Evolutionary conservation across 192 early-diverging fungal genomes (phyloP), one percentile per base, ranked within the genome.

Genomic region (Linnemannia exigua): DNA sequence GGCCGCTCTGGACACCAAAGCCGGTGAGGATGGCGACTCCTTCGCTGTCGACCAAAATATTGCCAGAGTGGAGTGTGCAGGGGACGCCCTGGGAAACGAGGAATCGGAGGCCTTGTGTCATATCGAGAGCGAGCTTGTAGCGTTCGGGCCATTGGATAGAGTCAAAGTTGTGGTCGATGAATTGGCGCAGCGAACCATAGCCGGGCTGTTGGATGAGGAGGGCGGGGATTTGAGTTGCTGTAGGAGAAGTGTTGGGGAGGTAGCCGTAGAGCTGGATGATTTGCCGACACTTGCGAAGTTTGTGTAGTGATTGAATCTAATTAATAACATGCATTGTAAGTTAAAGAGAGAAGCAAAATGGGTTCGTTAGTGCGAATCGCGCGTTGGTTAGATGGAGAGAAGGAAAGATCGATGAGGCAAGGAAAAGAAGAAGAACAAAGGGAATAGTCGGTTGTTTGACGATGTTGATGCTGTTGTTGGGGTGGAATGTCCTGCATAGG

Each of bases 221-320:
- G 9, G 84, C 84, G 33, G 84, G 84, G n/a, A 79, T 67, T 16
- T 86, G 84, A 33, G 22, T 61, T 52, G 74, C 28, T 9, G 74
- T 76, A 0, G 68, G 68, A 48, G 72, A 73, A n/a, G 70, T 51
- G 48, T 68, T 86, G 19, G 84, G 84, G n/a, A 86, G 75, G 63
- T 86, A 86, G 17, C 84, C 84, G 33, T 86, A 86, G 15, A 86
- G 84, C 37, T 86, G 84, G 48, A 86, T 80, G 75, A 86, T 77
- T 37, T 86, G 73, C 33, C 84, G 74, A 44, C 84, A 86, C 38
- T 86, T 86, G 36, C 84, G 77, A 7, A 86, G 75, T 61, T 74
- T 76, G 75, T 86, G 84, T 41, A 86, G 75, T 31, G 84, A 68
- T 77, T 86, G 84, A 52, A 86, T 76, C 84, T 86, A 85, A 28